These are phyloP conservation scores for Talaromyces proteolyticus DNA, from an alignment of 495 filamentous ascomycete species.

Conservation along the genomic window DNA sequence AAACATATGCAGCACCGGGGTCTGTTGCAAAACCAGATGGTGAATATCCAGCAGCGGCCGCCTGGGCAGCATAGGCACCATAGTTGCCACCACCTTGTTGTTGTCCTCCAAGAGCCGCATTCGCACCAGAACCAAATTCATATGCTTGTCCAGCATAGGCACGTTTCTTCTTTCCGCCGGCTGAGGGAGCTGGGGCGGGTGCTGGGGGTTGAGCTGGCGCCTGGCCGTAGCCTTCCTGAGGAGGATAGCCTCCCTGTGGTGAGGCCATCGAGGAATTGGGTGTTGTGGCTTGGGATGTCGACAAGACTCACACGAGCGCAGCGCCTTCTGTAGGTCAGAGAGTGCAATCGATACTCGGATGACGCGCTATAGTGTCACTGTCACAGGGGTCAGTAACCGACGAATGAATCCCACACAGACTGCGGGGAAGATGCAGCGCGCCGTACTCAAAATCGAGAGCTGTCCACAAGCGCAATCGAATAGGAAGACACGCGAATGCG, in stretches of 20 bases:
- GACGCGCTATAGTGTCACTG: neutral
- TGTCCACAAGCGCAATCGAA: neutral
- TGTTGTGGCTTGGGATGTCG: neutral
- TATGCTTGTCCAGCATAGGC: constrained; percentile 92
- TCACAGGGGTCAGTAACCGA: neutral
- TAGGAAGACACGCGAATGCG: neutral
- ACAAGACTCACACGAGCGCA: constrained; percentile 5
- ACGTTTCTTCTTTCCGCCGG: constrained; percentile 74
- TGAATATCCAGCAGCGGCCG: constrained; percentile 41
- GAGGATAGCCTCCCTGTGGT: constrained; percentile 62
- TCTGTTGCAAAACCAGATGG: constrained; percentile 50
- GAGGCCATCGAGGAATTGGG: constrained; percentile 34
- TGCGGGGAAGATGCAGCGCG: neutral
- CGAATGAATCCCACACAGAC: neutral
- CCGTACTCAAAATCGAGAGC: neutral
- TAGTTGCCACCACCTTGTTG: constrained; percentile 43
- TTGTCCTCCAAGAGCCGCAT: constrained; percentile 64
- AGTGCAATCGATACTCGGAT: neutral
- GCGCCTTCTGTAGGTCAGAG: neutral
- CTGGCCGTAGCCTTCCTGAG: constrained; percentile 46
- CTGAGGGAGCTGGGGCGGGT: constrained; percentile 24
- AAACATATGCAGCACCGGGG: constrained; percentile 22
- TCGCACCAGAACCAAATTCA: constrained; percentile 85
- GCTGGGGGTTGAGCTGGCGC: constrained; percentile 29
- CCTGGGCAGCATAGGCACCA: constrained; percentile 53